These are phyloP conservation scores for Debaryomyces coudertii DNA, from an alignment of 1,139 yeast genomes.

Conservation along the genomic window DNA sequence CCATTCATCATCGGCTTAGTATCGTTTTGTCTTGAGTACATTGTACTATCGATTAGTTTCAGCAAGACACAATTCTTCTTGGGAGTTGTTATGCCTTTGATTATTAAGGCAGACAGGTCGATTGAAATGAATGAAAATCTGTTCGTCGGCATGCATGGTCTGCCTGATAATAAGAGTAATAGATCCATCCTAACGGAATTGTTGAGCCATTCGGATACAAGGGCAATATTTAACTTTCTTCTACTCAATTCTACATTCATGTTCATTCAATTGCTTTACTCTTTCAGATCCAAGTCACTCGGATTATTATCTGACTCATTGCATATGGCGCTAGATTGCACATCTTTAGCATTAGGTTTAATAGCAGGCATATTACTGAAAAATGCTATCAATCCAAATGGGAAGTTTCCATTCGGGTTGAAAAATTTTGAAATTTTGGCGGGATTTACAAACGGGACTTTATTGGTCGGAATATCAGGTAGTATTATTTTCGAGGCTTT, in stretches of 20 bases:
- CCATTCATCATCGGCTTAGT: slow-evolving; percentile 24
- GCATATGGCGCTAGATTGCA: slow-evolving; percentile 95
- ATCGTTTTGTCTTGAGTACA: slow-evolving; percentile 25
- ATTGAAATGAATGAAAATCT: slow-evolving; percentile 9
- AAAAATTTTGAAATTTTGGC: slow-evolving; percentile 86
- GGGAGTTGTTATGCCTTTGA: slow-evolving; percentile 21
- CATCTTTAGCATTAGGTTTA: slow-evolving; percentile 85
- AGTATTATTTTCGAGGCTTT: slow-evolving; percentile 87
- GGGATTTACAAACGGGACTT: slow-evolving; percentile 92
- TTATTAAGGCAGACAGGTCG: slow-evolving; percentile 22
- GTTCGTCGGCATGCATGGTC: background rate
- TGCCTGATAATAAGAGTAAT: slow-evolving; percentile 7
- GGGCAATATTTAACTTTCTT: slow-evolving; percentile 86
- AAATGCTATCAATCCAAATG: slow-evolving; percentile 52
- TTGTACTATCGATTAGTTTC: slow-evolving; percentile 20
- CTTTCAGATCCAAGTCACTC: slow-evolving; percentile 87
- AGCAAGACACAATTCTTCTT: slow-evolving; percentile 9
- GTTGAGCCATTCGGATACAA: slow-evolving; percentile 69
- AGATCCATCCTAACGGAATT: slow-evolving; percentile 39
- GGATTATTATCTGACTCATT: slow-evolving; percentile 91
- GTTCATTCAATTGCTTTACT: slow-evolving; percentile 90
- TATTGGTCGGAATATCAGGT: slow-evolving; percentile 83
- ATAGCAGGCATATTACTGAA: slow-evolving; percentile 73
- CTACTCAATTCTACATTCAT: slow-evolving; percentile 86
- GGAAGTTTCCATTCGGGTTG: slow-evolving; percentile 84